Percentiles rank a stretch among this genome's conserved stretches.
These are phyloP conservation scores for Beauveria varroae DNA, from an alignment of 2,329 filamentous ascomycete genomes.

Conservation along the genomic window DNA sequence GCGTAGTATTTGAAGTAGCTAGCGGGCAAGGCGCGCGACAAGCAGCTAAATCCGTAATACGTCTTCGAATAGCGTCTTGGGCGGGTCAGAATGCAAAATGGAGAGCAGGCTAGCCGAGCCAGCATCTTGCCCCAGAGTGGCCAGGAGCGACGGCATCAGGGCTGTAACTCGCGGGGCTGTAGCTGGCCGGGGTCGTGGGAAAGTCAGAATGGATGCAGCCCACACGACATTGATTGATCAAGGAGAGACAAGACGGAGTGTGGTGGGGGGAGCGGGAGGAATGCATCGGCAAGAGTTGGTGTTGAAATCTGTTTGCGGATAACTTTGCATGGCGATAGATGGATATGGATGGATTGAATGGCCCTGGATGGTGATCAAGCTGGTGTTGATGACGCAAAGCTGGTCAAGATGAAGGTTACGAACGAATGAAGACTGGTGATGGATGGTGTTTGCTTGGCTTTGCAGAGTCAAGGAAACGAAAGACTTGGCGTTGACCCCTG, in stretches of 20 bases:
- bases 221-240: neutral
- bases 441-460: too few relatives aligned
- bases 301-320: too few relatives aligned
- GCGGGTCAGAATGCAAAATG: slow-evolving; percentile 2
- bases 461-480: too few relatives aligned
- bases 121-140: neutral
- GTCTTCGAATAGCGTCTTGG: neutral
- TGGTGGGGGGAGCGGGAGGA: neutral
- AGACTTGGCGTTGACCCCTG: too few relatives aligned
- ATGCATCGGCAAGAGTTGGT: too few relatives aligned
- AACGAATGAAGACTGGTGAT: too few relatives aligned
- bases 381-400: too few relatives aligned
- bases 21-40: neutral
- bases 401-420: too few relatives aligned
- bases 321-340: too few relatives aligned
- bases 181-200: neutral
- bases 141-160: neutral
- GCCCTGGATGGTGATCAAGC: too few relatives aligned
- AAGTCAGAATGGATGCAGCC: neutral
- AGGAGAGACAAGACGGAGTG: neutral
- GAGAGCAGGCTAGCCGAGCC: neutral
- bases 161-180: neutral
- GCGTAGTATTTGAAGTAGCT: slow-evolving; percentile 6
- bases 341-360: too few relatives aligned
- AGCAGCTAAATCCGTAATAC: neutral